phyloP scores from a whole-genome alignment of 768 basidiomycete genomes.

The Tremella yokohamensis region DNA sequence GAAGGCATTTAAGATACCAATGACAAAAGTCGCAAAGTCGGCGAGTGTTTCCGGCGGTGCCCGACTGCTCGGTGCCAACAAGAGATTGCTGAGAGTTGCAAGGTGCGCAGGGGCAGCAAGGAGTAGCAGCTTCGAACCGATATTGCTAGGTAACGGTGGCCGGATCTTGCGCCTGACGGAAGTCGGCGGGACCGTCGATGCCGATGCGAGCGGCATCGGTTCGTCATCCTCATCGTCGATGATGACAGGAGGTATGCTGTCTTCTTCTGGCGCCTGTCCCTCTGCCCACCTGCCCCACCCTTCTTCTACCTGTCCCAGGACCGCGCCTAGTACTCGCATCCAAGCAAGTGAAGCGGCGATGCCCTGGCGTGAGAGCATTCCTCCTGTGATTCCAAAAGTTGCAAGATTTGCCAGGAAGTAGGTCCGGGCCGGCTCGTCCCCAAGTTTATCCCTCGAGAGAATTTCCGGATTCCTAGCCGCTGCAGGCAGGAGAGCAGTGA shows the following conservation, averaged over 20 bases:
- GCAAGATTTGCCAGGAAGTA: conserved; percentile 67
- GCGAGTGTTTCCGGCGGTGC: conserved; percentile 51
- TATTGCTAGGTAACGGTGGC: conserved; percentile 45
- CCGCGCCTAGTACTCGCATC: conserved; percentile 29
- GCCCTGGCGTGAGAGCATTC: conserved; percentile 32
- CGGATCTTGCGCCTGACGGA: conserved; percentile 54
- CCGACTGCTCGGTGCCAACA: conserved; percentile 52
- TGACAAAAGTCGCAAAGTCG: conserved; percentile 61
- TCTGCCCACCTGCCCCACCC: conserved; percentile 49
- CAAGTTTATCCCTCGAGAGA: conserved; percentile 21
- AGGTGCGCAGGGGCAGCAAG: conserved; percentile 56
- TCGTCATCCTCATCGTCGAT: conserved; percentile 34
- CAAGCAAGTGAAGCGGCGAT: conserved; percentile 22
- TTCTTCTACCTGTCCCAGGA: conserved; percentile 27
- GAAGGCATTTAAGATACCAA: conserved; percentile 60
- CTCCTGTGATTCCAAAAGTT: conserved; percentile 45
- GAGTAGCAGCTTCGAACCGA: conserved; percentile 62
- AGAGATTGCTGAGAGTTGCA: conserved; percentile 20
- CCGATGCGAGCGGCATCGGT: background rate
- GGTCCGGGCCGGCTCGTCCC: conserved; percentile 39
- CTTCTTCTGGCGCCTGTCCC: conserved; percentile 25
- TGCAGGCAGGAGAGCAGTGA: conserved; percentile 43
- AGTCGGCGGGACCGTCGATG: conserved; percentile 40
- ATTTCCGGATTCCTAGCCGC: conserved; percentile 23
- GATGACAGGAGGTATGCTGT: conserved; percentile 6